A percentile compares a stretch with the other conserved stretches of the same genome.
Evolutionary conservation across 176 grass and related monocot genomes (phyloP).

Genomic region (maize (Zea mays)): Zm-B73-REFERENCE-NAM-5.0 NC_050103.1:169740501-169741000

Average conservation of each 20-base stretch:
- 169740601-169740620: constrained; percentile 28
- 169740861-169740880: constrained; percentile 39
- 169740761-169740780: constrained; percentile 40
- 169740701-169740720: constrained; percentile 21
- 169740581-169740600: constrained; percentile 9
- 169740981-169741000: constrained; percentile 1
- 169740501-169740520: constrained; percentile 9
- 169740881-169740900: constrained; percentile 30
- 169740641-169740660: constrained; percentile 1
- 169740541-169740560: constrained; percentile 41
- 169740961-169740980: constrained; percentile 23
- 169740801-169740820: constrained; percentile 11
- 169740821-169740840: constrained; percentile 42
- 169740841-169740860: constrained; percentile 14
- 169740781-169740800: constrained; percentile 56
- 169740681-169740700: constrained; percentile 44
- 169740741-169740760: constrained; percentile 33
- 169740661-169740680: constrained; percentile 43
- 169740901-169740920: constrained; percentile 35
- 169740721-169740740: constrained; percentile 23
- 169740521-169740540: constrained; percentile 51
- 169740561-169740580: constrained; percentile 44
- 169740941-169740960: constrained; percentile 38
- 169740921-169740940: constrained; percentile 42
- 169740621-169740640: constrained; percentile 44